Base-by-base conservation (phyloP, 2,329 filamentous ascomycete species). In the Monosporascus sp. region DNA sequence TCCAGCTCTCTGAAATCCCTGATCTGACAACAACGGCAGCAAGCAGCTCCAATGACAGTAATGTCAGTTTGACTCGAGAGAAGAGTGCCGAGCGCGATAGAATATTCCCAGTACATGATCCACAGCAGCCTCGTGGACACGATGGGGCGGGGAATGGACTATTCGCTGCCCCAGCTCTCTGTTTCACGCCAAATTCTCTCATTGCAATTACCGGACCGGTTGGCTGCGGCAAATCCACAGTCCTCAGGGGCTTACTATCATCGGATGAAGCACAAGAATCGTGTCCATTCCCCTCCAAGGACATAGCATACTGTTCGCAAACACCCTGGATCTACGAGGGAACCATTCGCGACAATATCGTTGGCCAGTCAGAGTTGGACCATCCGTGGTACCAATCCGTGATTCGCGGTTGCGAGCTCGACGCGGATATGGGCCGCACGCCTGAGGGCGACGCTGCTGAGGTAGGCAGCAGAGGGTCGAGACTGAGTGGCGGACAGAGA, bases 291-390 rank as follows among this genome's bases (percentile, higher is more conserved):
- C 20, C 36, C 34, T 40, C 49, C 7, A 44, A 24, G 6, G 49
- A 43, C 24, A 44, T 50, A 50, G 16, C 49, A n/a, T 50, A 50
- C 16, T 50, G 49, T 41, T 26, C 19, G 22, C 49, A 50, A 24
- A 50, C 49, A 19, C 37, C 49, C 16, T 50, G 49, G 49, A 43
- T 43, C n/a, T 24, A 49, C n/a, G 34, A 49, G 17, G 48, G 48
- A 7, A 38, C 48, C 14, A 49, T 49, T 24, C 48, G 48, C 31
- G 48, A 49, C 31, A 49, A 49, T 11, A 49, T 49, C 27, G 19
- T 49, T 22, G 48, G 48, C n/a, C 48, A 49, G 31, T 49, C 48
- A 7, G 48, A 49, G n/a, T 37, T 34, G 31, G 27, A 49, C 40
- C 24, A 26, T 9, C 48, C 24, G 36, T 49, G 48, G 24, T 49